Percentiles rank a stretch among this genome's conserved stretches.
Evolutionary conservation across 352 stramenopile genomes (phyloP).

Genomic region (Phytophthora agathidicida): DNA sequence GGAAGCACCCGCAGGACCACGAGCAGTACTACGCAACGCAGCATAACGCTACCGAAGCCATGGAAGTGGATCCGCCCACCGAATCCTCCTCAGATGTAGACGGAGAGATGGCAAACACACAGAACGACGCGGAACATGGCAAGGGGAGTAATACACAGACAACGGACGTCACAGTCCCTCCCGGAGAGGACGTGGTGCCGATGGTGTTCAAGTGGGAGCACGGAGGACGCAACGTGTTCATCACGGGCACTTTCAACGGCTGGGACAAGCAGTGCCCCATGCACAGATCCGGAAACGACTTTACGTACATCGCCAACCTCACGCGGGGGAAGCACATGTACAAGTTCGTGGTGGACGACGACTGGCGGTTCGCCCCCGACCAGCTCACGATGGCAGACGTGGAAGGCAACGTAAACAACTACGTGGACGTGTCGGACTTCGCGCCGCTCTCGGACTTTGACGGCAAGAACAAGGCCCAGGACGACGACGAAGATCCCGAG

Average conservation of each 20-base stretch:
- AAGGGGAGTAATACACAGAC: conserved; percentile 38
- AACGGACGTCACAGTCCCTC: conserved; percentile 10
- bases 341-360: conserved; percentile 99
- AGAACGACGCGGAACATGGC: conserved; percentile 33
- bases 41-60: conserved; percentile 47
- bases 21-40: conserved; percentile 27
- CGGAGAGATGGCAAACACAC: conserved; percentile 21
- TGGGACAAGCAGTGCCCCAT: conserved; percentile 99
- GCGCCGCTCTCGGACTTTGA: conserved; percentile 83
- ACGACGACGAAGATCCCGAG: conserved; percentile 82
- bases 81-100: conserved; percentile 38
- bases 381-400: conserved; percentile 98
- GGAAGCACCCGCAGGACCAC: conserved; percentile 22
- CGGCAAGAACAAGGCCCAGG: conserved; percentile 41
- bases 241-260: conserved; percentile 99
- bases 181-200: conserved; percentile 63
- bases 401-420: conserved; percentile 99
- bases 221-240: conserved; percentile 96
- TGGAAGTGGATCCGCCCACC: conserved; percentile 69
- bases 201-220: conserved; percentile 99
- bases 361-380: conserved; percentile 96
- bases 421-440: conserved; percentile 99
- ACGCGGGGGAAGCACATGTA: conserved; percentile 98
- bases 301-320: conserved; percentile 99
- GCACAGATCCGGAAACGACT: conserved; percentile 99